These are phyloP conservation scores for Arctostaphylos glauca DNA, from an alignment of 148 eudicot species.

Conservation along the genomic window DNA sequence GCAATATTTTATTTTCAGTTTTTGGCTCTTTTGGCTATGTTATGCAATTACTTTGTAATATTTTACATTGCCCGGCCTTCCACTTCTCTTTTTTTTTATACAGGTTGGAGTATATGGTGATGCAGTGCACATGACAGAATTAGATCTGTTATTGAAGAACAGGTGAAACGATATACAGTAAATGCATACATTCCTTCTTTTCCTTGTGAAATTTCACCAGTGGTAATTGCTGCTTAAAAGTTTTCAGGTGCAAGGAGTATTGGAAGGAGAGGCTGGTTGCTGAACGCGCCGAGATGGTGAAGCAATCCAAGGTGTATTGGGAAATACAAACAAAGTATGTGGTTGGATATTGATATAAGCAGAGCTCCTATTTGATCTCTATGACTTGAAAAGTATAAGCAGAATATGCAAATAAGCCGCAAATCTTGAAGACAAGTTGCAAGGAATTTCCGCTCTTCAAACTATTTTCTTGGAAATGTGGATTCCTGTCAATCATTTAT, in stretches of 20 bases:
- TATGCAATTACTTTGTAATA: background rate
- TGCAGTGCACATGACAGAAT: constrained; percentile 31
- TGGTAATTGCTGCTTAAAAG: background rate
- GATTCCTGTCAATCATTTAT: too few species aligned
- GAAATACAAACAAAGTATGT: constrained; percentile 27
- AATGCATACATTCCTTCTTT: background rate
- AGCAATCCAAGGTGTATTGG: constrained; percentile 37
- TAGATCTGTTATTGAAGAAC: constrained; percentile 33
- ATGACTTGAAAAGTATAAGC: background rate
- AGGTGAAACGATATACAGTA: constrained; percentile 17
- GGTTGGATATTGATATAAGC: constrained; percentile 25
- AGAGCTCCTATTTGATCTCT: background rate
- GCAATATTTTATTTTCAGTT: background rate
- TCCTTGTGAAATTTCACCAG: background rate
- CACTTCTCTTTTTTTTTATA: background rate
- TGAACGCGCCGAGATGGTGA: constrained; percentile 27
- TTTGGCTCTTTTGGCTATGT: background rate
- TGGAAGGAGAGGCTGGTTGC: constrained; percentile 32
- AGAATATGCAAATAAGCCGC: background rate
- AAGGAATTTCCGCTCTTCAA: too few species aligned
- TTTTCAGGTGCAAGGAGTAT: constrained; percentile 32
- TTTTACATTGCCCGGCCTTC: background rate
- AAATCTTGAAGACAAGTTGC: background rate
- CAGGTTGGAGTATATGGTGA: constrained; percentile 33
- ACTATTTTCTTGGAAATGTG: too few species aligned